Conservation (phyloP, 2,329 filamentous ascomycete species). For the Cercospora brassicicola region DNA sequence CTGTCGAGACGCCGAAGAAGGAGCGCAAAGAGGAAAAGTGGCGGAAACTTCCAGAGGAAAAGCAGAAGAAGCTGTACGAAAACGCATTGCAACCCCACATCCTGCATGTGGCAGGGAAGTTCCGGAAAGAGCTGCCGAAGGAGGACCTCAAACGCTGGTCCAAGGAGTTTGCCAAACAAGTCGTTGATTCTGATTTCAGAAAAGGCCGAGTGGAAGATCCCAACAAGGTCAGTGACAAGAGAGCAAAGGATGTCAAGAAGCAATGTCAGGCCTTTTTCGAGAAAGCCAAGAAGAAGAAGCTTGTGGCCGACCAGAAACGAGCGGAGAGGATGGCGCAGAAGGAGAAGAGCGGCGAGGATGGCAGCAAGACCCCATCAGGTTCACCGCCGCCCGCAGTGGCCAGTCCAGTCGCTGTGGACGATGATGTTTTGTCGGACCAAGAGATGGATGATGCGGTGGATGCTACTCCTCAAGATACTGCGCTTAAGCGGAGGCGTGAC, state of each 20-base stretch:
- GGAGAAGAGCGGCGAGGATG: slow-evolving; percentile 26
- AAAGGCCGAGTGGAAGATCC: slow-evolving; percentile 83
- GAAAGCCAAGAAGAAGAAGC: slow-evolving; percentile 76
- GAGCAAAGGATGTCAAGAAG: slow-evolving; percentile 77
- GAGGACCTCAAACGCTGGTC: slow-evolving; percentile 68
- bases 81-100: slow-evolving; percentile 84
- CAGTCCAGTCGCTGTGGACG: slow-evolving; percentile 28
- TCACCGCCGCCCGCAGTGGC: slow-evolving; percentile 30
- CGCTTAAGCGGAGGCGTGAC: slow-evolving; percentile 33
- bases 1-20: slow-evolving; percentile 59
- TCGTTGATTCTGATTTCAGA: slow-evolving; percentile 90
- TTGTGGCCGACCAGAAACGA: slow-evolving; percentile 66
- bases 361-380: slow-evolving; percentile 32
- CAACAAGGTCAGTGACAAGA: slow-evolving; percentile 71
- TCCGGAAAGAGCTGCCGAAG: slow-evolving; percentile 79
- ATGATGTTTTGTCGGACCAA: slow-evolving; percentile 32
- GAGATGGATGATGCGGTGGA: slow-evolving; percentile 29
- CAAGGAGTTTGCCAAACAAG: slow-evolving; percentile 72
- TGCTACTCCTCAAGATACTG: slow-evolving; percentile 30
- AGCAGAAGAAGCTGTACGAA: slow-evolving; percentile 93
- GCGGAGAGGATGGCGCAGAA: slow-evolving; percentile 48
- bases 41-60: slow-evolving; percentile 69
- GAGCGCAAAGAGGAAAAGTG: slow-evolving; percentile 67
- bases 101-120: slow-evolving; percentile 82
- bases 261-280: slow-evolving; percentile 85